phyloP scores from a whole-genome alignment of 2,329 filamentous ascomycete species.

The Thermochaetoides dissita region DNA sequence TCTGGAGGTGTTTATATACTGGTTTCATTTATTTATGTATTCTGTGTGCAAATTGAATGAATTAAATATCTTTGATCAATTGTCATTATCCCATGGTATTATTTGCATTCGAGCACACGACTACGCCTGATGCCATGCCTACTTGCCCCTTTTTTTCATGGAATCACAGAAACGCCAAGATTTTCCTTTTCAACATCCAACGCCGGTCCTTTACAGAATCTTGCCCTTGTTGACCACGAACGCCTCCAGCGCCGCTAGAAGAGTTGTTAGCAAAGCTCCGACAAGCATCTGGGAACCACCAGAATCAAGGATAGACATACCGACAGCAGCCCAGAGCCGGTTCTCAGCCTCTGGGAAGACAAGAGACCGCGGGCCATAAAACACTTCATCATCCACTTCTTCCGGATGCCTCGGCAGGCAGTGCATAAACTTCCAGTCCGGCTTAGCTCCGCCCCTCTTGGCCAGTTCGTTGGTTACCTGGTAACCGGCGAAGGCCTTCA shows the following conservation, averaged over 20 bases:
- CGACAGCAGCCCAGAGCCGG: conserved; percentile 75
- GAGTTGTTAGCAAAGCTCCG: conserved; percentile 1
- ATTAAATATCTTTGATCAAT: conserved; percentile 1
- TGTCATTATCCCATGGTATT: background rate
- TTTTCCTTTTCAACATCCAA: too few relatives aligned
- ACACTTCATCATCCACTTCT: conserved; percentile 89
- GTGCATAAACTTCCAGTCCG: conserved; percentile 96
- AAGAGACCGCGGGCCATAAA: conserved; percentile 71
- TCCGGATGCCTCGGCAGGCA: conserved; percentile 84
- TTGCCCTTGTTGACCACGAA: conserved; percentile 93
- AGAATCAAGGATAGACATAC: conserved; percentile 25
- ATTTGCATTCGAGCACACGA: conserved; percentile 7
- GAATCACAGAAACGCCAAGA: too few relatives aligned
- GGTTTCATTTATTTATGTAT: background rate
- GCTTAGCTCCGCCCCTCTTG: conserved; percentile 69
- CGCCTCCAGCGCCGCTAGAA: conserved; percentile 57
- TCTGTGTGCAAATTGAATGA: conserved; percentile 2
- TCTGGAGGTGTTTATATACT: background rate
- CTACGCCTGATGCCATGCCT: conserved; percentile 9
- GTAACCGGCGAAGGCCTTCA: conserved; percentile 76
- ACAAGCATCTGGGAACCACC: too few relatives aligned
- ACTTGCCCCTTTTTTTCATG: background rate
- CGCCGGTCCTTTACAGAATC: conserved; percentile 30
- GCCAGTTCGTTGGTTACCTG: conserved; percentile 83
- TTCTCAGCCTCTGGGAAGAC: conserved; percentile 95